Evolutionary conservation across 2,329 filamentous ascomycete genomes (phyloP).

Genomic region (Aspergillus luchuensis): DNA sequence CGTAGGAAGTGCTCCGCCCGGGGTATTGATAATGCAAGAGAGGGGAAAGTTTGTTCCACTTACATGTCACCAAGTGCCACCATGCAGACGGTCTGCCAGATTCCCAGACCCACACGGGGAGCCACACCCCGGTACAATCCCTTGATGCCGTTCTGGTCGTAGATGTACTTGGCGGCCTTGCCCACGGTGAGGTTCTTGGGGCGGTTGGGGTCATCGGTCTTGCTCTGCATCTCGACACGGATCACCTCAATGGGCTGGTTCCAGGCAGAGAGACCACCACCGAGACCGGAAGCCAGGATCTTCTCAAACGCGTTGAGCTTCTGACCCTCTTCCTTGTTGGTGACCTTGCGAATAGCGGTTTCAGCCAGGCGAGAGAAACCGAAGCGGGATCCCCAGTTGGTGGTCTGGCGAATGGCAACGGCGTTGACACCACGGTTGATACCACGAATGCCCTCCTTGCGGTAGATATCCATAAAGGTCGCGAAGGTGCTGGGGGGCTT

Average conservation of each 20-base stretch:
- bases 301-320: slow-evolving; percentile 83
- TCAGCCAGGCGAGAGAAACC: slow-evolving; percentile 91
- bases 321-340: slow-evolving; percentile 76
- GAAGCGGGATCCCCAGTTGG: slow-evolving; percentile 98
- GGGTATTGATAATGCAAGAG: not conserved
- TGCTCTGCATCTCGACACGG: slow-evolving; percentile 99
- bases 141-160: slow-evolving; percentile 80
- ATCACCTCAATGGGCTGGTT: slow-evolving; percentile 99
- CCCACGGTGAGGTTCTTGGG: slow-evolving; percentile 99
- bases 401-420: slow-evolving; percentile 97
- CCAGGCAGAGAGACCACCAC: slow-evolving; percentile 95
- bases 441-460: slow-evolving; percentile 85
- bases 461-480: slow-evolving; percentile 97
- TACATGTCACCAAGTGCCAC: slow-evolving; percentile 97
- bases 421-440: slow-evolving; percentile 99
- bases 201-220: slow-evolving; percentile 94
- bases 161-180: slow-evolving; percentile 82
- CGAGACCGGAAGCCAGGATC: slow-evolving; percentile 79
- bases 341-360: slow-evolving; percentile 76
- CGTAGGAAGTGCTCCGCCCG: slow-evolving; percentile 4
- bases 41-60: slow-evolving; percentile 46
- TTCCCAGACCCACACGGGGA: slow-evolving; percentile 88
- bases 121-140: slow-evolving; percentile 95
- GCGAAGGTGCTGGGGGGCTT: slow-evolving; percentile 88
- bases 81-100: slow-evolving; percentile 99